Percentiles rank a stretch among this genome's conserved stretches.
These are phyloP conservation scores for Wickerhamiella lipophila DNA, from an alignment of 805 yeast species.

Conservation along the genomic window DNA sequence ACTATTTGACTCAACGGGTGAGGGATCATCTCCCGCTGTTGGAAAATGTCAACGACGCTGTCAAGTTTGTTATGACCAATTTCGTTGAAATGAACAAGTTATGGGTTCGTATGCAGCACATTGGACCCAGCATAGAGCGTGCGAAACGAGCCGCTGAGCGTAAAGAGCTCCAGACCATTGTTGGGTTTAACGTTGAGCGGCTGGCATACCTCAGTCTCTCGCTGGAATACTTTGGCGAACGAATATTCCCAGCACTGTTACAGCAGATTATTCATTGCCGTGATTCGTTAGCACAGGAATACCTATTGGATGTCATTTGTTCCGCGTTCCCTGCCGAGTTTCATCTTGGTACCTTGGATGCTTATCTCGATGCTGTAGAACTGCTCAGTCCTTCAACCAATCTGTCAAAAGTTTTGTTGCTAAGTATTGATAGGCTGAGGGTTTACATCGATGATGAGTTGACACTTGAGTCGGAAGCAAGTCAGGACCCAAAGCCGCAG, in stretches of 20 bases:
- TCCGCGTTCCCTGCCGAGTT: slow-evolving; percentile 93
- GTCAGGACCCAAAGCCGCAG: no score
- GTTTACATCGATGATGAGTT: slow-evolving; percentile 13
- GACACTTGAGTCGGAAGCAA: not conserved
- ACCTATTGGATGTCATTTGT: slow-evolving; percentile 76
- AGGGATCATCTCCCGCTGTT: slow-evolving; percentile 45
- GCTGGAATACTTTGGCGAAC: slow-evolving; percentile 31
- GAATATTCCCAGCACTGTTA: slow-evolving; percentile 63
- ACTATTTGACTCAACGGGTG: slow-evolving; percentile 75
- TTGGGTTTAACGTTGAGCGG: slow-evolving; percentile 85
- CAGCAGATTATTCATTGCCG: slow-evolving; percentile 89
- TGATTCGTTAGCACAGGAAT: slow-evolving; percentile 86
- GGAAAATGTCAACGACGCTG: slow-evolving; percentile 45
- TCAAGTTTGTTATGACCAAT: slow-evolving; percentile 68
- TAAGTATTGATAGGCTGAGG: slow-evolving; percentile 50
- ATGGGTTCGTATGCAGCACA: slow-evolving; percentile 95
- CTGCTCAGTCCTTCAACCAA: slow-evolving; percentile 60
- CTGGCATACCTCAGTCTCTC: slow-evolving; percentile 76
- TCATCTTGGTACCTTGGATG: slow-evolving; percentile 62
- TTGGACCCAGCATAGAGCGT: slow-evolving; percentile 79
- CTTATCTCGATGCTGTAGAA: slow-evolving; percentile 51
- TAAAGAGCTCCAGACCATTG: slow-evolving; percentile 76
- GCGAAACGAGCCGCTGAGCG: slow-evolving; percentile 65
- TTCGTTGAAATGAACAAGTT: slow-evolving; percentile 95
- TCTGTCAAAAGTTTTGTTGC: slow-evolving; percentile 49